phyloP scores from a whole-genome alignment of 2,329 filamentous ascomycete species.

The Colletotrichum sp. region DNA sequence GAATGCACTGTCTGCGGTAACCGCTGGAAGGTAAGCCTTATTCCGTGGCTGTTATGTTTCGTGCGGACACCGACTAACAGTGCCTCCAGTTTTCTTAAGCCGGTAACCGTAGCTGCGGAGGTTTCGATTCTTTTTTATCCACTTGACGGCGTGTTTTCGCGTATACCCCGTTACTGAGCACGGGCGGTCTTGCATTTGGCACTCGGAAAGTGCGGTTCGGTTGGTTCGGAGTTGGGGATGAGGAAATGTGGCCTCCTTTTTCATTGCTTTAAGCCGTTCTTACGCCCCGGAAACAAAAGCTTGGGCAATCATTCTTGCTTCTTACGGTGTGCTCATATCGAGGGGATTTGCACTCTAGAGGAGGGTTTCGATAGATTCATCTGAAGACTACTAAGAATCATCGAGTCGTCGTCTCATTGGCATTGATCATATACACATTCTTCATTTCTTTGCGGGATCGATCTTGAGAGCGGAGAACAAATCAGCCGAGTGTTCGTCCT shows the following conservation, averaged over 20 bases:
- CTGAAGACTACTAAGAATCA: not conserved
- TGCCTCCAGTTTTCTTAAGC: conserved; percentile 24
- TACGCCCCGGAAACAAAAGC: not conserved
- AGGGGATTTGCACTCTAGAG: not conserved
- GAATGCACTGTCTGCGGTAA: conserved; percentile 74
- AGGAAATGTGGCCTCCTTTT: conserved; percentile 3
- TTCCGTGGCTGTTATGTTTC: conserved; percentile 4
- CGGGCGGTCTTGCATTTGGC: conserved; percentile 22
- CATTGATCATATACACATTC: not conserved
- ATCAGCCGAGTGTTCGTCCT: conserved; percentile 54
- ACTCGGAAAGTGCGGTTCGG: conserved; percentile 14
- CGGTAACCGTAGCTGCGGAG: not conserved
- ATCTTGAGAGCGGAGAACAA: conserved; percentile 58
- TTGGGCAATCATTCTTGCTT: conserved; percentile 3
- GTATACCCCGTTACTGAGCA: conserved; percentile 20
- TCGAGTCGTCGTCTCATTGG: not conserved
- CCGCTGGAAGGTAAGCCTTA: conserved; percentile 68
- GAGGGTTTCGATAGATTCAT: conserved; percentile 16
- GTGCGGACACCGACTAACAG: not conserved
- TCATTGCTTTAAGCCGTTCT: conserved; percentile 17
- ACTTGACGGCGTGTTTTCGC: conserved; percentile 14
- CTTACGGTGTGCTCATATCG: not conserved
- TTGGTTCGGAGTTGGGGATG: conserved; percentile 23
- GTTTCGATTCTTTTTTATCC: not conserved
- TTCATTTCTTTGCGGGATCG: conserved; percentile 12